Evolutionary conservation across 352 stramenopile species (phyloP).

Genomic region (Phytophthora megakarya): DNA sequence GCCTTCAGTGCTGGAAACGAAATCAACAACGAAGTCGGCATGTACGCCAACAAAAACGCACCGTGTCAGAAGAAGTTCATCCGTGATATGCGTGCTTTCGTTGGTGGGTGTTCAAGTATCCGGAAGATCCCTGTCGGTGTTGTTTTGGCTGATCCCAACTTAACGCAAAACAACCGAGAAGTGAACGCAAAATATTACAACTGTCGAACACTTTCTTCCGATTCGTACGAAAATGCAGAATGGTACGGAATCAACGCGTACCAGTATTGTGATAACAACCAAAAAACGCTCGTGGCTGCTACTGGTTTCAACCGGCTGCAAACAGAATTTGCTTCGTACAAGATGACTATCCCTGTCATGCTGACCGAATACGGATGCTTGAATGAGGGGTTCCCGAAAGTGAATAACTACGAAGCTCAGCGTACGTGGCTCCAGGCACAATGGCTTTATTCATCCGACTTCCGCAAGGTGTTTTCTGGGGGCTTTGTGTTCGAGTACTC

Average conservation of each 20-base stretch:
- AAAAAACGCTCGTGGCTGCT: constrained; percentile 40
- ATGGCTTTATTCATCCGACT: constrained; percentile 55
- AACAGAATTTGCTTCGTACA: constrained; percentile 53
- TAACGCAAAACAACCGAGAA: constrained; percentile 45
- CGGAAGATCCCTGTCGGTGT: constrained; percentile 84
- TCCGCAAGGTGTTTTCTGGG: constrained; percentile 60
- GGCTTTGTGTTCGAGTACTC: constrained; percentile 87
- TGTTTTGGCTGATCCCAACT: constrained; percentile 59
- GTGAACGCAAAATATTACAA: constrained; percentile 85
- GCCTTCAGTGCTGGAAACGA: constrained; percentile 83
- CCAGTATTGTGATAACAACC: constrained; percentile 62
- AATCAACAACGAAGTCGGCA: constrained; percentile 68
- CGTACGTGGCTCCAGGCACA: constrained; percentile 65
- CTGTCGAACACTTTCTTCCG: constrained; percentile 62
- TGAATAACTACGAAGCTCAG: constrained; percentile 64
- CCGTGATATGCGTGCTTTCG: constrained; percentile 79
- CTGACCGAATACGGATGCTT: constrained; percentile 87
- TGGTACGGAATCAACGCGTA: constrained; percentile 89
- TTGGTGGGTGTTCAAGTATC: constrained; percentile 53
- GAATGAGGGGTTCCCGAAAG: constrained; percentile 59
- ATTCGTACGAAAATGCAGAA: constrained; percentile 74
- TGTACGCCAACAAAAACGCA: constrained; percentile 50
- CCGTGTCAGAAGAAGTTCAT: constrained; percentile 92
- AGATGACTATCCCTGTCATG: constrained; percentile 77
- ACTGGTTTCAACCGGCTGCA: constrained; percentile 57